phyloP scores from a whole-genome alignment of 2,329 filamentous ascomycete genomes.

The Neurospora sp. region DNA sequence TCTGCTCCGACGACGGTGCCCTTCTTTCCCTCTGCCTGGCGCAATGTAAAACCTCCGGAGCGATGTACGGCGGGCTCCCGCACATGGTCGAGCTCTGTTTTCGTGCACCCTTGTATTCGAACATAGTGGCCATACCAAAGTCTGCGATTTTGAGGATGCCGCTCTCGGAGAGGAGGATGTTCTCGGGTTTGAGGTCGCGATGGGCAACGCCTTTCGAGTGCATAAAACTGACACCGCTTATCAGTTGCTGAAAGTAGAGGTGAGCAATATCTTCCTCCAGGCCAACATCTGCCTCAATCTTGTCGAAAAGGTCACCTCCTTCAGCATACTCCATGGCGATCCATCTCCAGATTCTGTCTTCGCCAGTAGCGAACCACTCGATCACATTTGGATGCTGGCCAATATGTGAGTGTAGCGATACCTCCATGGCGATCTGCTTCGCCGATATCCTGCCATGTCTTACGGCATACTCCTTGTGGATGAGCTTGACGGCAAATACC shows the following conservation, averaged over 20 bases:
- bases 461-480: conserved; percentile 92
- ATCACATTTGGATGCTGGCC: conserved; percentile 90
- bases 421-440: conserved; percentile 87
- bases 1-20: conserved; percentile 30
- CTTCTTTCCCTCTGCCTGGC: conserved; percentile 33
- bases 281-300: conserved; percentile 95
- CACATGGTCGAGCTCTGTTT: conserved; percentile 85
- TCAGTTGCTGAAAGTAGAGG: conserved; percentile 87
- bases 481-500: conserved; percentile 95
- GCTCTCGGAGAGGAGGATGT: conserved; percentile 76
- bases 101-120: conserved; percentile 74
- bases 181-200: conserved; percentile 87
- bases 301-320: conserved; percentile 95
- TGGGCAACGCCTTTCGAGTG: conserved; percentile 94
- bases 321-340: conserved; percentile 97
- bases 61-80: conserved; percentile 93
- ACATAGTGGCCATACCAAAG: conserved; percentile 91
- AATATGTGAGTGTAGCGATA: conserved; percentile 79
- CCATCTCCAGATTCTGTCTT: conserved; percentile 85
- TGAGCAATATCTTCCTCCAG: conserved; percentile 93
- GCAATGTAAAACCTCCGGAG: conserved; percentile 72
- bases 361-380: conserved; percentile 78
- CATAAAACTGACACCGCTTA: conserved; percentile 87
- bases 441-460: conserved; percentile 79
- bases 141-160: conserved; percentile 92